Percentiles rank a stretch among this genome's conserved stretches.
These are phyloP conservation scores for Diaporthe vaccinii DNA, from an alignment of 2,329 filamentous ascomycete species.

Conservation along the genomic window DNA sequence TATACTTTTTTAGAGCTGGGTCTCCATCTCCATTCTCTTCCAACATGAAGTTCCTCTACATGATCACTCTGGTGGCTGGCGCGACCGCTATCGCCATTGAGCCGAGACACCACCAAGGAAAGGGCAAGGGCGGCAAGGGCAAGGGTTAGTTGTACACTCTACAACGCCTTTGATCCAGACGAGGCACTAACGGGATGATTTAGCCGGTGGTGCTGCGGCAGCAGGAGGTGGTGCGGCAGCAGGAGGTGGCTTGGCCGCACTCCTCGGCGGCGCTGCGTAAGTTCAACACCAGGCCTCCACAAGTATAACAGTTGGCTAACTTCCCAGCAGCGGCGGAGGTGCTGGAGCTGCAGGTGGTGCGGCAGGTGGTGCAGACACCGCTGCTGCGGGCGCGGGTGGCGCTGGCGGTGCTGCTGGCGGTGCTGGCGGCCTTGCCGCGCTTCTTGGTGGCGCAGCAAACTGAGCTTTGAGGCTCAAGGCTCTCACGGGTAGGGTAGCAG, in stretches of 20 bases:
- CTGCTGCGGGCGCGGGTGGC: too few species aligned
- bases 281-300: background rate
- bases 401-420: background rate
- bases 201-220: background rate
- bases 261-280: slow-evolving; percentile 11
- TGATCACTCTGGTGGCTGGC: slow-evolving; percentile 14
- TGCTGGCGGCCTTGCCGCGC: background rate
- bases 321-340: background rate
- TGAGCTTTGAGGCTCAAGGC: background rate
- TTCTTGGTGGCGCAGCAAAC: background rate
- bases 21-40: slow-evolving; percentile 25
- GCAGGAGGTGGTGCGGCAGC: background rate
- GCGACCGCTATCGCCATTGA: slow-evolving; percentile 16
- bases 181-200: background rate
- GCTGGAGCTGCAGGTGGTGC: slow-evolving; percentile 11
- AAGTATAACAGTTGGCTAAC: background rate
- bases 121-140: slow-evolving; percentile 21
- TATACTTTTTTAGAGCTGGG: background rate
- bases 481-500: background rate
- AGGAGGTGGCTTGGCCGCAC: background rate
- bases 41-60: slow-evolving; percentile 31
- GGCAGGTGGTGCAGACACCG: background rate
- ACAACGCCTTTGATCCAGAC: background rate
- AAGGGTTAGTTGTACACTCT: background rate
- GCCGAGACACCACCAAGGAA: slow-evolving; percentile 24